phyloP scores from a whole-genome alignment of 257 asterid genomes.

The Salvia miltiorrhiza region DNA sequence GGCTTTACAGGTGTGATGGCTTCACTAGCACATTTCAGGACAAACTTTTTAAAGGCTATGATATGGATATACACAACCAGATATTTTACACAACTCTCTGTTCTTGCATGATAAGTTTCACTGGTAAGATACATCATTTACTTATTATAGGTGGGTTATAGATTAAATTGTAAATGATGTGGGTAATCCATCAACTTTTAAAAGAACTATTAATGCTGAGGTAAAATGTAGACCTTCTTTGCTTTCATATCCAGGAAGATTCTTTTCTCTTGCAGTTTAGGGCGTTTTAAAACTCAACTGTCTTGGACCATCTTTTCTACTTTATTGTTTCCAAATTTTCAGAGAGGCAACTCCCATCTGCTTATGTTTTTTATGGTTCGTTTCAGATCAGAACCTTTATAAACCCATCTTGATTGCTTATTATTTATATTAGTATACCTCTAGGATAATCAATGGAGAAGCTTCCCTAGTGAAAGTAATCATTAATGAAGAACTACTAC shows the following conservation, averaged over 20 bases:
- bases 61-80: constrained; percentile 97
- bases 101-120: constrained; percentile 91
- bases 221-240: constrained; percentile 2
- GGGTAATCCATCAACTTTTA: background rate
- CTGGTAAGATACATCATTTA: constrained; percentile 47
- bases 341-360: too few species aligned
- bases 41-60: constrained; percentile 92
- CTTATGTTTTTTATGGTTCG: too few species aligned
- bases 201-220: constrained; percentile 18
- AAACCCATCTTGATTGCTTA: too few species aligned
- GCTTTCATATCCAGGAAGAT: background rate
- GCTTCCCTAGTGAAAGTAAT: too few species aligned
- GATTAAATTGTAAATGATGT: constrained; percentile 5
- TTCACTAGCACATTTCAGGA: constrained; percentile 99
- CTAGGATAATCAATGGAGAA: too few species aligned
- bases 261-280: background rate
- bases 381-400: too few species aligned
- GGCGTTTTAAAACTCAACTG: background rate
- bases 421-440: too few species aligned
- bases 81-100: constrained; percentile 93
- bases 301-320: too few species aligned
- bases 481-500: too few species aligned
- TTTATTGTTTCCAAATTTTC: too few species aligned
- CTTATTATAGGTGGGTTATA: background rate
- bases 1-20: constrained; percentile 83